These are phyloP conservation scores for Talaromyces sp. DNA, from an alignment of 2,329 filamentous ascomycete species.

Conservation along the genomic window DNA sequence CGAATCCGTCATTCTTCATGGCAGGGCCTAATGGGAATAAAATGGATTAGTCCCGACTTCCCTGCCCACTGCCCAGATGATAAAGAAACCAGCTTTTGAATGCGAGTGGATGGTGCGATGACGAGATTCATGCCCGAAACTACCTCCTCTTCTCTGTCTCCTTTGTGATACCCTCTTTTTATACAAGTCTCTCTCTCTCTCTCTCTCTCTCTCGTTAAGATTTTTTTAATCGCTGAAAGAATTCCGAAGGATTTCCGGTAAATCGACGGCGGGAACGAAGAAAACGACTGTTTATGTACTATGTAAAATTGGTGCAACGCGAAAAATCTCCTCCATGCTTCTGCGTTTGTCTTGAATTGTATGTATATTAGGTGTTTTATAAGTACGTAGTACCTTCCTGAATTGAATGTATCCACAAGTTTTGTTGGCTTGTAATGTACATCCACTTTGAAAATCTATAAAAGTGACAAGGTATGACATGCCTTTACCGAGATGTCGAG, in stretches of 20 bases:
- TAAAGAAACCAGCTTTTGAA: background rate
- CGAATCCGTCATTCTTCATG: conserved; percentile 13
- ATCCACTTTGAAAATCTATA: no score
- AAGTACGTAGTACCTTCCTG: no score
- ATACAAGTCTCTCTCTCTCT: background rate
- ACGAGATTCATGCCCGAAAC: no score
- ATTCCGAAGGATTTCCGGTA: background rate
- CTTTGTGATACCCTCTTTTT: background rate
- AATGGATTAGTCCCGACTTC: background rate
- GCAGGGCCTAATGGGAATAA: conserved; percentile 17
- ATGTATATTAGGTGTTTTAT: background rate
- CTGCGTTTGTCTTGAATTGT: background rate
- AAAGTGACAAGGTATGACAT: no score
- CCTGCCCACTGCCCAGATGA: no score
- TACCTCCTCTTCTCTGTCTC: background rate
- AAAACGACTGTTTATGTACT: background rate
- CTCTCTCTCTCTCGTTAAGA: background rate
- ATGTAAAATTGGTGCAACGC: background rate
- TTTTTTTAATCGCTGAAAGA: no score
- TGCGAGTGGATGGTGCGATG: background rate
- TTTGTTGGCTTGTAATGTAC: no score
- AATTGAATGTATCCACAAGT: no score
- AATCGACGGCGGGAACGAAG: background rate
- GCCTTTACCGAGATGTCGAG: no score
- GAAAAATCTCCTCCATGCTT: background rate